These are phyloP conservation scores for Aspergillus saccharolyticus DNA, from an alignment of 495 filamentous ascomycete species.

Conservation along the genomic window DNA sequence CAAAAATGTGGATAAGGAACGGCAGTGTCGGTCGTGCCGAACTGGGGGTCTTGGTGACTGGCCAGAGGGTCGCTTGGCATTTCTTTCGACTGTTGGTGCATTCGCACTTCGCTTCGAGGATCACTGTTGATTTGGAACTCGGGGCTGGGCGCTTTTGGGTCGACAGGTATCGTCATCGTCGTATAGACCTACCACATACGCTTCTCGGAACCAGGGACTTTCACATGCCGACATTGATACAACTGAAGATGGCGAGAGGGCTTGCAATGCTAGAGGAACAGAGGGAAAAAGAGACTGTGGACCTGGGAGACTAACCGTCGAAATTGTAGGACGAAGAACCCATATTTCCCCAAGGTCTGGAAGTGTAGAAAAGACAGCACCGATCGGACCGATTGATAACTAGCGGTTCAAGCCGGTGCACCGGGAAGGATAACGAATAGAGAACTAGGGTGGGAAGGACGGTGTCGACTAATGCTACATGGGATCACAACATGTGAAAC, in stretches of 20 bases:
- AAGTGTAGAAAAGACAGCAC: slow-evolving; percentile 17
- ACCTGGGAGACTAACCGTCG: slow-evolving; percentile 35
- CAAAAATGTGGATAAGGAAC: slow-evolving; percentile 8
- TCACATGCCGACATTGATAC: not conserved
- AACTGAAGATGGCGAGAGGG: not conserved
- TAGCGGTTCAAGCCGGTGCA: slow-evolving; percentile 28
- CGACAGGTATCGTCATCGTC: not conserved
- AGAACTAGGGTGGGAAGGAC: slow-evolving; percentile 1
- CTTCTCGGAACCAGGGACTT: slow-evolving; percentile 1
- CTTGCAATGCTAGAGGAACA: slow-evolving; percentile 4
- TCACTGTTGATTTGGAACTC: not conserved
- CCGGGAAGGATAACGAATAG: slow-evolving; percentile 7
- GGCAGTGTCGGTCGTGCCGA: slow-evolving; percentile 1
- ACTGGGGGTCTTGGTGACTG: not conserved
- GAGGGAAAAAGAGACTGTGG: slow-evolving; percentile 19
- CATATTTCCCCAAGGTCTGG: slow-evolving; percentile 28
- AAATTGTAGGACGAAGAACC: slow-evolving; percentile 34
- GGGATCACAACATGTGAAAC: slow-evolving; percentile 12
- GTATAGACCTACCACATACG: slow-evolving; percentile 2
- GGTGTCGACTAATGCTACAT: slow-evolving; percentile 19
- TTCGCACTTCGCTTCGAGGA: not conserved
- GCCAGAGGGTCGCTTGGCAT: slow-evolving; percentile 2
- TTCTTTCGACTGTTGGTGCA: slow-evolving; percentile 3
- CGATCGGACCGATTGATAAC: slow-evolving; percentile 20
- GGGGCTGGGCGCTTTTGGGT: not conserved